Conservation (phyloP, 2,329 filamentous ascomycete genomes). For the Colletotrichum lindemuthianum region DNA sequence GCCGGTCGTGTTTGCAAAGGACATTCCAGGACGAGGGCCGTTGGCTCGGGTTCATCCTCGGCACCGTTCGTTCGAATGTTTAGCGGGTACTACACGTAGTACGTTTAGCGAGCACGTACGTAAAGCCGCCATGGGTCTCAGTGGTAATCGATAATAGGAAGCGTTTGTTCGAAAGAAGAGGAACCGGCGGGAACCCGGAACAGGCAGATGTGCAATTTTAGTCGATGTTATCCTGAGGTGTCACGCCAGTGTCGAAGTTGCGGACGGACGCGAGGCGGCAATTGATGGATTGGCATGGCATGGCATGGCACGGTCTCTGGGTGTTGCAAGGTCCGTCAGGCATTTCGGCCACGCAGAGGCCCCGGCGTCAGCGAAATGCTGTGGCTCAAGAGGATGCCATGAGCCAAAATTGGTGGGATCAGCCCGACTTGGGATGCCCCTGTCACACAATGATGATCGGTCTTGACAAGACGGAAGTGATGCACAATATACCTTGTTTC, state of each 20-base stretch:
- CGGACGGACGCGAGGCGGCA: background rate
- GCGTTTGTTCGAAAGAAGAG: background rate
- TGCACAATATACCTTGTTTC: slow-evolving; percentile 17
- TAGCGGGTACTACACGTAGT: background rate
- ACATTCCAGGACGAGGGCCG: slow-evolving; percentile 12
- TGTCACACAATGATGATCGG: background rate
- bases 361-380: slow-evolving; percentile 19
- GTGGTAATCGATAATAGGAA: too few relatives aligned
- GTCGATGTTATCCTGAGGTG: too few relatives aligned
- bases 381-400: slow-evolving; percentile 13
- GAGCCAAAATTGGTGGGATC: slow-evolving; percentile 20
- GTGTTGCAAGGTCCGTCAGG: slow-evolving; percentile 2
- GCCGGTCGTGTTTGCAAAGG: slow-evolving; percentile 19
- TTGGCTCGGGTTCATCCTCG: slow-evolving; percentile 25
- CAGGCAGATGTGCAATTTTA: too few relatives aligned
- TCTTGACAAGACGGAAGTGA: slow-evolving; percentile 14
- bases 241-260: background rate
- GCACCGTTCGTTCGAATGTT: background rate
- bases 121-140: too few relatives aligned
- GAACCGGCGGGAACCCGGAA: background rate
- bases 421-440: slow-evolving; percentile 28
- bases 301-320: background rate
- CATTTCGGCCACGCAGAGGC: slow-evolving; percentile 10
- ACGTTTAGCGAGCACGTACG: too few relatives aligned
- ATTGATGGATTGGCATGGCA: background rate